Conservation (phyloP, 768 basidiomycete genomes). For the Lentinus brumalis region DNA sequence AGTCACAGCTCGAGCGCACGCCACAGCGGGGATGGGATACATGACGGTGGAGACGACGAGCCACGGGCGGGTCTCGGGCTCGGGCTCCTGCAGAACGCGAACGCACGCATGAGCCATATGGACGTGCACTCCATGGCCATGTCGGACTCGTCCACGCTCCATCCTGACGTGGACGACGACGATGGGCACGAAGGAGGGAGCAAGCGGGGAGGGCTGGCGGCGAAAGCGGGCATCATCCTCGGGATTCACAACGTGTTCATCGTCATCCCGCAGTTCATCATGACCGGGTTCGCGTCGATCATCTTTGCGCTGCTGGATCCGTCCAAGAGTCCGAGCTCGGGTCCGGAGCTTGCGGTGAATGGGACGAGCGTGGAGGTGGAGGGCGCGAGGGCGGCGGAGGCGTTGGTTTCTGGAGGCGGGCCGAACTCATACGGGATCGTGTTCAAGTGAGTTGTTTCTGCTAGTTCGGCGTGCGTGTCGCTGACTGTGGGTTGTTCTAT, state of each 20-base stretch:
- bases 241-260: conserved; percentile 96
- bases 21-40: no score
- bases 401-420: conserved; percentile 30
- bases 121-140: conserved; percentile 35
- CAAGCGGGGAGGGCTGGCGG: conserved; percentile 49
- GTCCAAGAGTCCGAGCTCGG: conserved; percentile 37
- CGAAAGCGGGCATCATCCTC: conserved; percentile 87
- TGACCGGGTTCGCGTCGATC: conserved; percentile 82
- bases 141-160: conserved; percentile 13
- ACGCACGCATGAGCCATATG: conserved; percentile 51
- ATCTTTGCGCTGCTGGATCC: conserved; percentile 88
- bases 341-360: neutral
- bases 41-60: no score
- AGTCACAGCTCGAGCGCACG: conserved; percentile 9
- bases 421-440: conserved; percentile 80
- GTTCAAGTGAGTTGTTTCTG: conserved; percentile 60
- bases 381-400: conserved; percentile 20
- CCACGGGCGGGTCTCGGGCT: neutral
- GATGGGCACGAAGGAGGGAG: conserved; percentile 14
- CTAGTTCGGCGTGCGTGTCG: neutral
- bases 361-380: neutral
- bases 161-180: conserved; percentile 24
- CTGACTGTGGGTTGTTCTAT: neutral
- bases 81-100: conserved; percentile 42
- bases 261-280: conserved; percentile 92